These are phyloP conservation scores for Boletus tylopilopsis DNA, from an alignment of 768 basidiomycete genomes.

Conservation along the genomic window DNA sequence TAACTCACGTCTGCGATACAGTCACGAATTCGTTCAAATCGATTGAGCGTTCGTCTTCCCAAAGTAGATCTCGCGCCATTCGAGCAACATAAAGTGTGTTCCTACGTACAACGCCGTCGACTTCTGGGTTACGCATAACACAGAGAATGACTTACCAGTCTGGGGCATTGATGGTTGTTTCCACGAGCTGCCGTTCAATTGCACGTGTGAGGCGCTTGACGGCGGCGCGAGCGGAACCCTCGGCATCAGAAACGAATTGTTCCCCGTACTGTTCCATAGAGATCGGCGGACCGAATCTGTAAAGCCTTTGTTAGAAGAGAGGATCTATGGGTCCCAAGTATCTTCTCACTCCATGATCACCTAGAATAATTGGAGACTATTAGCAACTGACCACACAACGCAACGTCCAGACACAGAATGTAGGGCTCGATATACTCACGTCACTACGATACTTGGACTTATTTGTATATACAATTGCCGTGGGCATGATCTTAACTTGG, in stretches of 20 bases:
- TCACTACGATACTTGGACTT: slow-evolving; percentile 93
- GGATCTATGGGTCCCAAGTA: not conserved
- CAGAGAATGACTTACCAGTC: slow-evolving; percentile 70
- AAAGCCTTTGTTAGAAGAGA: slow-evolving; percentile 9
- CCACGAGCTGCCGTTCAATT: slow-evolving; percentile 67
- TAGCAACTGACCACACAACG: slow-evolving; percentile 5
- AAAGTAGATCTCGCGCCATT: slow-evolving; percentile 92
- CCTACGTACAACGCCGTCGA: slow-evolving; percentile 45
- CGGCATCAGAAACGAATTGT: slow-evolving; percentile 68
- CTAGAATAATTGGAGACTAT: slow-evolving; percentile 33
- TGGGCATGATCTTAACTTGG: slow-evolving; percentile 66
- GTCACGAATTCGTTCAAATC: slow-evolving; percentile 77
- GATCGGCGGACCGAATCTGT: slow-evolving; percentile 83
- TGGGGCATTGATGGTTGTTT: slow-evolving; percentile 84
- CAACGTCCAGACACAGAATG: slow-evolving; percentile 3
- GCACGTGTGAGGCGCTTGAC: slow-evolving; percentile 82
- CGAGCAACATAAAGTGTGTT: slow-evolving; percentile 85
- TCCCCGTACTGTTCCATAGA: slow-evolving; percentile 67
- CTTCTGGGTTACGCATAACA: slow-evolving; percentile 10
- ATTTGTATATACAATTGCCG: slow-evolving; percentile 91
- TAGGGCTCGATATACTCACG: slow-evolving; percentile 49
- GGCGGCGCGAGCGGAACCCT: slow-evolving; percentile 68
- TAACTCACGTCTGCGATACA: slow-evolving; percentile 85
- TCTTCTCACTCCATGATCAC: slow-evolving; percentile 67
- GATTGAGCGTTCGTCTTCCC: slow-evolving; percentile 77